phyloP scores from a whole-genome alignment of 495 filamentous ascomycete genomes.

The Lasiosphaeriaceae sp. region DNA sequence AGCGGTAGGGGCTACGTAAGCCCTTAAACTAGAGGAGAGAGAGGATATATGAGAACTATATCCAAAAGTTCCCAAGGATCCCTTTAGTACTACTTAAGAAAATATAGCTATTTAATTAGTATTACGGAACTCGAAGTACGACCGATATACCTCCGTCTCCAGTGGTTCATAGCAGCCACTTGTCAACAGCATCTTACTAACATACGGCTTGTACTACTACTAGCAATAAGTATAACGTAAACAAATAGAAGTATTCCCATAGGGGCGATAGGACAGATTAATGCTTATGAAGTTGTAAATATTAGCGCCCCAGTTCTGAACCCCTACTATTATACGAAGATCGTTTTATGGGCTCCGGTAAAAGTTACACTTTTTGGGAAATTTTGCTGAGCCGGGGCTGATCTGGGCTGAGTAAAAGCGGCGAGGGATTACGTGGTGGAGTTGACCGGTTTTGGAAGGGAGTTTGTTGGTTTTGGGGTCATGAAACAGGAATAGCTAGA shows the following conservation, averaged over 20 bases:
- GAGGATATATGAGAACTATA: no score
- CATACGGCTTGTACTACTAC: neutral
- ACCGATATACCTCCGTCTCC: no score
- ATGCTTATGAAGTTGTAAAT: neutral
- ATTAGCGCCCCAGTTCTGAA: neutral
- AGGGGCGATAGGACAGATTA: neutral
- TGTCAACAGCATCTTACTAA: neutral
- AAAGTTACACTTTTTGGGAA: slow-evolving; percentile 5
- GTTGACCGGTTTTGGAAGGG: neutral
- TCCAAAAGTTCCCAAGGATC: no score
- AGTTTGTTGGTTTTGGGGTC: slow-evolving; percentile 7
- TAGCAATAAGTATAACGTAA: neutral
- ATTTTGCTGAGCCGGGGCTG: slow-evolving; percentile 5
- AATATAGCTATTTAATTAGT: no score
- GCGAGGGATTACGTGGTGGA: slow-evolving; percentile 3
- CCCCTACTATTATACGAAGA: neutral
- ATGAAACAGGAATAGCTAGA: slow-evolving; percentile 8
- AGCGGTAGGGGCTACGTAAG: no score
- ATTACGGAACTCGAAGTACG: no score
- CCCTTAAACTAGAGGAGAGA: no score
- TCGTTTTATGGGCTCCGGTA: neutral
- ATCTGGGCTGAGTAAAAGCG: slow-evolving; percentile 8
- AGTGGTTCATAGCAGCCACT: no score
- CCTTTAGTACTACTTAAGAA: no score
- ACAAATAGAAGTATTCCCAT: neutral